Base-by-base conservation (phyloP, 208 protist genomes). In the Paratrypanosoma confusum region DNA sequence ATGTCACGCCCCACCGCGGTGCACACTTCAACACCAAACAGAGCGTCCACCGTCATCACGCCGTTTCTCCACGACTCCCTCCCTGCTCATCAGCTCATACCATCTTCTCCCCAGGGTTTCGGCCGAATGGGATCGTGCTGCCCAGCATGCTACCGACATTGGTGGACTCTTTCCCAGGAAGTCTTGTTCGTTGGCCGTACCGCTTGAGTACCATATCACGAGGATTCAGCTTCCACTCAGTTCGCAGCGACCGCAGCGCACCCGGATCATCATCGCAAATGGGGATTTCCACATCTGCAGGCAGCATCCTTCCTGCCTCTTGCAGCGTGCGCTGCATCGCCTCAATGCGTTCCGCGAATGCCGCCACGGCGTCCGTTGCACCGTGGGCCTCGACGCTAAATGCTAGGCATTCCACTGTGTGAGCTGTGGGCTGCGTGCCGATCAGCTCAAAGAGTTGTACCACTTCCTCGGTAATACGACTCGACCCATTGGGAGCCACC, bases 71-170 rank as follows among this genome's bases (percentile, higher is more conserved):
- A 18, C 17, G 8, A 13, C 17, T 45, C 29, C 40, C 10, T 21
- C 11, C 5, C 40, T 34, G 17, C 17, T 4, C 5, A 18, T 21
- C 24, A 16, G 20, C 39, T 73, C n/a, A 84, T 23, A 89, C 71
- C 7, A 16, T 18, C 13, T 46, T 60, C 49, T 92, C 83, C 3
- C 83, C 83, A 1, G 83, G 76, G 5, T 52, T 55, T 13, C 79
- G 66, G 11, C 83, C 79, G 45, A 92, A 92, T 3, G 83, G 83
- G 11, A 88, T 50, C 6, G 65, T 39, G 46, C 75, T 89, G 28
- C 83, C 83, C 16, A 79, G 21, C 79, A 88, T 86, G 39, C 64
- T 87, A 22, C 77, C 78, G 11, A 82, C 73, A 39, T 80, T 41
- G 27, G 38, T 13, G 6, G 39, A 28, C 2, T 42, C 50, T 44